A percentile compares a stretch with the other conserved stretches of the same genome.
These are phyloP conservation scores for Moesziomyces aphidis DNA, from an alignment of 1,284 basidiomycete genomes.

Conservation along the genomic window DNA sequence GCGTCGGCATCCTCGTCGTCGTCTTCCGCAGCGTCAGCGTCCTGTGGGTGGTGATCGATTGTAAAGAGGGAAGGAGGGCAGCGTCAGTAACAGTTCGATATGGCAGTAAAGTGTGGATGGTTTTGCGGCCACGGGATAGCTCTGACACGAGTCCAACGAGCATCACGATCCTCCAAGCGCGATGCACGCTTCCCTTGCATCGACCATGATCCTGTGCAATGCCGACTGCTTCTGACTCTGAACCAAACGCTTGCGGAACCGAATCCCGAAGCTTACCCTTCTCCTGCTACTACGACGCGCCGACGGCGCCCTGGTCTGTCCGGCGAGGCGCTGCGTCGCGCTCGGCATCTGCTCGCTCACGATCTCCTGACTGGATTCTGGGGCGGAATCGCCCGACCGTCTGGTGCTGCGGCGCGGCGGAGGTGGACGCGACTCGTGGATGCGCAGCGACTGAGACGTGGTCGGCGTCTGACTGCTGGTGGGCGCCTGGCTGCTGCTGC, in stretches of 20 bases:
- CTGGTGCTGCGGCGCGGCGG: constrained; percentile 17
- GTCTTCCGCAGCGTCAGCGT: constrained; percentile 30
- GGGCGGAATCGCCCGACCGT: constrained; percentile 12
- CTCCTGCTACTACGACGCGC: not conserved
- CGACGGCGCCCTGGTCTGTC: constrained; percentile 1
- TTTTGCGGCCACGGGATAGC: too few relatives aligned
- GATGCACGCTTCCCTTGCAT: too few relatives aligned
- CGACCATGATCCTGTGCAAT: too few relatives aligned
- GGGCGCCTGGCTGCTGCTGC: not conserved
- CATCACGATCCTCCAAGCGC: too few relatives aligned
- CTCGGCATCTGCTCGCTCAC: not conserved
- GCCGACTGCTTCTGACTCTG: too few relatives aligned
- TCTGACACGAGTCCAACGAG: too few relatives aligned
- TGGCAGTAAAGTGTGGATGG: not conserved
- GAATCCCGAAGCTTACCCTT: not conserved
- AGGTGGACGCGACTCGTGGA: not conserved
- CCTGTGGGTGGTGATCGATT: constrained; percentile 1
- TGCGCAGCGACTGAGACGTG: too few relatives aligned
- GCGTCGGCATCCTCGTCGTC: constrained; percentile 38
- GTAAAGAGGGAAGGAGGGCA: too few relatives aligned
- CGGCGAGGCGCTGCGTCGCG: not conserved
- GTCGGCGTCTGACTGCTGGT: not conserved
- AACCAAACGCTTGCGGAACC: not conserved
- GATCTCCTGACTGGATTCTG: constrained; percentile 12
- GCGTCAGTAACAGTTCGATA: constrained; percentile 6